Evolutionary conservation across 129 eudicot species (phyloP), one percentile per base, ranked within the genome.

Genomic region (Centella asiatica): DNA sequence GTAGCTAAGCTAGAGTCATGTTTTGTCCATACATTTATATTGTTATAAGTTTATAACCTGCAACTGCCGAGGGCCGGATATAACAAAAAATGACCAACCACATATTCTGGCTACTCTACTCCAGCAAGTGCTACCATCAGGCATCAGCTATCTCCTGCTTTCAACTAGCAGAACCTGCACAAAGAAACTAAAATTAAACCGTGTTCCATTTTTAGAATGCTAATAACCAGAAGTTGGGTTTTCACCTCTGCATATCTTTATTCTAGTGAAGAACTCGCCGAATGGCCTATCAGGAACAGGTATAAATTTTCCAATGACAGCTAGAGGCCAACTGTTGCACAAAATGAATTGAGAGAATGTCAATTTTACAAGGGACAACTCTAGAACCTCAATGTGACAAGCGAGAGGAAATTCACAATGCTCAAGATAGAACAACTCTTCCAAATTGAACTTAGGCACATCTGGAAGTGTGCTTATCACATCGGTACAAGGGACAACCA

Each of bases 261-360:
- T 58, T 58, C 31, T 58, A 46, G 67, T 72, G 39, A 81, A 71
- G 65, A 66, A 81, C 44, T 71, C 64, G 42, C 74, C 57, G 34
- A 74, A 48, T 9, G 84, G 84, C 49, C 58, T 82, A 55, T 82
- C 61, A 4, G 88, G 73, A 28, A 82, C 88, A 0, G 88, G 84
- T 59, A 78, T 82, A 52, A 82, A 50, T 60, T 82, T 82, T 42
- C 84, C 88, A 64, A 72, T 33, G 25, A 57, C 69, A 15, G 84
- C 88, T 51, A 82, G 78, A 40, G 88, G 88, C 88, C 88, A 82
- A 72, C 88, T 78, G 51, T 33, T 53, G 5, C 27, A 34, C 22
- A 48, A 69, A 44, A 45, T 19, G 47, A 17, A 58, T 10, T 6
- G n/a, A 13, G 15, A 32, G 37, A 32, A 32, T 15, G 46, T 57